These are phyloP conservation scores for Porcisia deanei DNA, from an alignment of 208 protist genomes.

Conservation along the genomic window DNA sequence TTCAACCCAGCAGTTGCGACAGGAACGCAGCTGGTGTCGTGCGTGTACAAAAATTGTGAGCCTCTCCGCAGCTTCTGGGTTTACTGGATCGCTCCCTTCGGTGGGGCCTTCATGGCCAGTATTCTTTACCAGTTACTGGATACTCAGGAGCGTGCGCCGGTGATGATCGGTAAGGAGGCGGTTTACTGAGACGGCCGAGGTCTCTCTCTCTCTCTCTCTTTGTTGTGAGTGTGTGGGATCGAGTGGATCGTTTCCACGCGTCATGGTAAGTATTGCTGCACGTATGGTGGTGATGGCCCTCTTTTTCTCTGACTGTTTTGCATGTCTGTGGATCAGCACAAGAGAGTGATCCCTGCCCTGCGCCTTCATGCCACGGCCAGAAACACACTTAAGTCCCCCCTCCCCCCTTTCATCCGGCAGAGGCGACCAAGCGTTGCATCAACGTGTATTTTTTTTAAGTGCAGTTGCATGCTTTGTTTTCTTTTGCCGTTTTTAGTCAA, in stretches of 20 bases:
- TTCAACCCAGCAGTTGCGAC: conserved; percentile 87
- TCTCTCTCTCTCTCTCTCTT: background rate
- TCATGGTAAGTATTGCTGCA: background rate
- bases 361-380: background rate
- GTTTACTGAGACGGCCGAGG: conserved; percentile 34
- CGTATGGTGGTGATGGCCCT: background rate
- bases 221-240: background rate
- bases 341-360: background rate
- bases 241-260: background rate
- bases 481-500: too few relatives aligned
- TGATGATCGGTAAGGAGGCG: conserved; percentile 24
- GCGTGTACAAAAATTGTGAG: conserved; percentile 70
- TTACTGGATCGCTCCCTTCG: conserved; percentile 87
- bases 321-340: too few relatives aligned
- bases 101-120: conserved; percentile 77
- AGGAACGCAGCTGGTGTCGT: conserved; percentile 69
- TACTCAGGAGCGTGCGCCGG: conserved; percentile 52
- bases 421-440: background rate
- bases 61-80: conserved; percentile 78
- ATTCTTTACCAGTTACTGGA: conserved; percentile 85
- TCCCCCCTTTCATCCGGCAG: background rate
- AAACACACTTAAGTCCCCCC: background rate
- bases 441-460: background rate
- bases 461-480: background rate
- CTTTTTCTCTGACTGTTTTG: too few relatives aligned